Evolutionary conservation across 2,329 filamentous ascomycete genomes (phyloP).

Genomic region (Penicillium sp.): DNA sequence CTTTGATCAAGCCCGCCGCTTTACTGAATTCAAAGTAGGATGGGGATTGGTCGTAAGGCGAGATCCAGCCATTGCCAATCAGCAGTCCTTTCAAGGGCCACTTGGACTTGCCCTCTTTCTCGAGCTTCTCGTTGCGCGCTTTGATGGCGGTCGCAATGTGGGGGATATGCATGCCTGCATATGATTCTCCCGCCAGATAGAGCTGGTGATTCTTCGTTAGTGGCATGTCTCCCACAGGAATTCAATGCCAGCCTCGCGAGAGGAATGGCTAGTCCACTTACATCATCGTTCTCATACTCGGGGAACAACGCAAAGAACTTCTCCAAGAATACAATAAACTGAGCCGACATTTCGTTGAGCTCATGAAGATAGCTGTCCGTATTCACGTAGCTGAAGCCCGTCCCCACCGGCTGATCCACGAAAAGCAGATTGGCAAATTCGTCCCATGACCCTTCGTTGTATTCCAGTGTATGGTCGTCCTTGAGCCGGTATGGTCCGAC

Average conservation of each 20-base stretch:
- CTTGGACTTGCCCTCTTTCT: slow-evolving; percentile 33
- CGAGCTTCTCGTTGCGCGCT: slow-evolving; percentile 67
- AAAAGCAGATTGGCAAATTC: slow-evolving; percentile 97
- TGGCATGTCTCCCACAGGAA: slow-evolving; percentile 9
- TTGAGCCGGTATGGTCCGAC: slow-evolving; percentile 86
- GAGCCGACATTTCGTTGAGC: slow-evolving; percentile 77
- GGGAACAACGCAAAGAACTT: slow-evolving; percentile 90
- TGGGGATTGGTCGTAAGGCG: slow-evolving; percentile 81
- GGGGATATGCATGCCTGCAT: slow-evolving; percentile 92
- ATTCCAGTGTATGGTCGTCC: slow-evolving; percentile 62
- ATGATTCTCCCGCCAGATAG: slow-evolving; percentile 93
- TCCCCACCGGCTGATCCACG: slow-evolving; percentile 94
- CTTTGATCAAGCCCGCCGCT: slow-evolving; percentile 64
- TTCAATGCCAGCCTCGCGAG: too few species aligned
- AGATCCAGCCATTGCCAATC: slow-evolving; percentile 98
- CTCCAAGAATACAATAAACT: slow-evolving; percentile 83
- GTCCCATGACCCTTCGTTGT: slow-evolving; percentile 96
- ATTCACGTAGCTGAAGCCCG: slow-evolving; percentile 92
- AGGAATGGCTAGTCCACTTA: slow-evolving; percentile 46
- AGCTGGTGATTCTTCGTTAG: slow-evolving; percentile 49
- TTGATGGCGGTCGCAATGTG: slow-evolving; percentile 92
- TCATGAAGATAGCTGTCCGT: slow-evolving; percentile 82
- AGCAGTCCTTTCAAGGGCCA: slow-evolving; percentile 83
- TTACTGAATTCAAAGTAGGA: slow-evolving; percentile 79
- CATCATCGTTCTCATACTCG: slow-evolving; percentile 85